Base-by-base conservation (phyloP, 306 rosid genomes). In the Casuarina cunninghamiana region DNA sequence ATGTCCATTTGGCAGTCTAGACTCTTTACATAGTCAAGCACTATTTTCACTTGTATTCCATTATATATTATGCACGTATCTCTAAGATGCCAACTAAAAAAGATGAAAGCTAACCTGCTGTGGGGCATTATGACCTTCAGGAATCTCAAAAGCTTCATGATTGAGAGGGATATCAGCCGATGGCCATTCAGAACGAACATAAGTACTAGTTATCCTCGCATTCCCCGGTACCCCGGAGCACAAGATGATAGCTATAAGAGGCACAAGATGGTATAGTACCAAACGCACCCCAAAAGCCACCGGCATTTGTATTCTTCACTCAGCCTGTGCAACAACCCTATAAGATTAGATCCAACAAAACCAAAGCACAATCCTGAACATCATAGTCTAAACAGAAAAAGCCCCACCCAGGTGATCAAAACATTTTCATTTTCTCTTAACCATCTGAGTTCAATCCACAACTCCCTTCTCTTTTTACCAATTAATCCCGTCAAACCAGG, bases 81-180 rank as follows among this genome's bases (percentile, higher is more conserved):
- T 62, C 19, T 5, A 62, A 37, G 69, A 4, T 11, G 5, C 69
- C 69, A 62, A 62, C 13, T 42, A 42, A 66, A 1, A 42, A 7
- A 48, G n/a, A 72, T 43, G 76, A 61, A 53, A 45, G 55, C 72
- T 79, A 81, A 91, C 98, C 84, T 95, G 99, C 76, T 95, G 97
- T 75, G 99, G 97, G 41, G 97, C 93, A 82, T 95, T 95, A 42
- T 87, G 74, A 69, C 93, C 96, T 55, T 82, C 77, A 45, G 98
- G 96, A 73, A 88, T 78, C 26, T 91, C 83, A 83, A 95, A 86
- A 17, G 71, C 96, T 84, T 89, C 84, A 69, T 93, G 73, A 21
- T 89, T 82, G 35, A 88, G 83, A 66, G 98, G 97, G 32, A 95
- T 91, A 78, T 95, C 98, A 54, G 60, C 81, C 44, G 97, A 82